Base-by-base conservation (phyloP, 73 alveolate species). In the Breviolum minutum region DNA sequence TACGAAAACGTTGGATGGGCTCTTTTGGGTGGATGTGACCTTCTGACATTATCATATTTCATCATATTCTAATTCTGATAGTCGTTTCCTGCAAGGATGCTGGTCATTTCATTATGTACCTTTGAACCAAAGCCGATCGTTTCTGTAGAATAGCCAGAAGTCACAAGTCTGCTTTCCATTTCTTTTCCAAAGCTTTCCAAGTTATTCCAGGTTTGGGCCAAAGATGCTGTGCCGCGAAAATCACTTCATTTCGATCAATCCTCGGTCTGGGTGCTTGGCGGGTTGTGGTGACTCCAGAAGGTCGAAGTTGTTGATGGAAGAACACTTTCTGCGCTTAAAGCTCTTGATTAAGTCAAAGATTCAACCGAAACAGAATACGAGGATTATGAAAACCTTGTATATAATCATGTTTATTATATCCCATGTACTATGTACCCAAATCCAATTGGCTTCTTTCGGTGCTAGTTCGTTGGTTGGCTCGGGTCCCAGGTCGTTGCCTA, bases 151-250 rank as follows among this genome's bases (percentile, higher is more conserved):
- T 40, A 40, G 5, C 54, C 54, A 40, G 54, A 40, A 40, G 54
- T 40, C 54, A 40, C 54, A 40, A 40, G 54, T 40, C 54, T 40
- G 54, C 54, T 40, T 40, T 40, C 54, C 54, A 40, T 40, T 40
- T 40, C 54, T 40, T 40, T 40, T 3, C 54, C 54, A 40, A 40
- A 40, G 54, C 54, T 40, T 40, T 40, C 54, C 54, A 40, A 40
- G 54, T 40, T 40, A 40, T 22, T 71, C 32, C 83, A 73, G 86
- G 86, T 77, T 62, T 77, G 86, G 86, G 63, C 86, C 63, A n/a
- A 29, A 29, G 63, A 77, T 77, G 86, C 32, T 8, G 32, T 29
- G 86, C 86, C 86, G 63, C 27, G 86, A 77, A 63, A 77, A 20
- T 60, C 12, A 12, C 86, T 77, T n/a, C 86, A 29, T 12, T 77